Percentiles rank a stretch among this genome's conserved stretches.
Conservation (phyloP, 2,329 filamentous ascomycete genomes). For the Epichloe baconii region DNA sequence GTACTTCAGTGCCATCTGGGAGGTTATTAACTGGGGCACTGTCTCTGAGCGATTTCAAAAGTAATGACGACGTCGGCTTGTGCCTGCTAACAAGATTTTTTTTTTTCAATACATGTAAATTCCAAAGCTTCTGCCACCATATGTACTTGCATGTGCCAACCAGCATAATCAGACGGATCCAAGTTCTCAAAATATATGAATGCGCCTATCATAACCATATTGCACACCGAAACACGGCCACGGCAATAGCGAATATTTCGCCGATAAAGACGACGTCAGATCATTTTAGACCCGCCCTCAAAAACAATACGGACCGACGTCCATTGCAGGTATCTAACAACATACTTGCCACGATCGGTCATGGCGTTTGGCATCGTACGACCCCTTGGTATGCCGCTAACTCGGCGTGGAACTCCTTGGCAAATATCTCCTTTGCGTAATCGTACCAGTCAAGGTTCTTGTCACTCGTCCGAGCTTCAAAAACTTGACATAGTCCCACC, state of each 20-base stretch:
- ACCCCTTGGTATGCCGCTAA: conserved; percentile 19
- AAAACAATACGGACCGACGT: too few relatives aligned
- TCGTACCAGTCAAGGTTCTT: conserved; percentile 20
- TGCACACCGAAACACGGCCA: too few relatives aligned
- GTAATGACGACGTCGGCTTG: conserved; percentile 15
- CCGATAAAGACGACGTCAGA: too few relatives aligned
- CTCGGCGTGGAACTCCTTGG: conserved; percentile 11
- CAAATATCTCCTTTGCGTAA: conserved; percentile 18
- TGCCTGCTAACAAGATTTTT: neutral
- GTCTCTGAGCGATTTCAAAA: conserved; percentile 62
- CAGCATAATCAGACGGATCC: too few relatives aligned
- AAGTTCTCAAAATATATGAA: too few relatives aligned
- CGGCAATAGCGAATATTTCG: too few relatives aligned
- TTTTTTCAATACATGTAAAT: conserved; percentile 1
- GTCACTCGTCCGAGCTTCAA: conserved; percentile 16
- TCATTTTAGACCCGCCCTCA: too few relatives aligned
- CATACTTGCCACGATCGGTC: neutral
- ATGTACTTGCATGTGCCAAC: too few relatives aligned
- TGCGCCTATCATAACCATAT: too few relatives aligned
- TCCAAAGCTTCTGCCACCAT: conserved; percentile 1
- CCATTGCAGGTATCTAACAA: too few relatives aligned
- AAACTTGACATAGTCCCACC: conserved; percentile 24
- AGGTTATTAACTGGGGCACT: conserved; percentile 91
- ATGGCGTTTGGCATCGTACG: conserved; percentile 15
- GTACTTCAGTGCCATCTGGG: conserved; percentile 89